Evolutionary conservation across 306 rosid genomes (phyloP), one percentile per base, ranked within the genome.

Genomic region (Acacia melanoxylon): DNA sequence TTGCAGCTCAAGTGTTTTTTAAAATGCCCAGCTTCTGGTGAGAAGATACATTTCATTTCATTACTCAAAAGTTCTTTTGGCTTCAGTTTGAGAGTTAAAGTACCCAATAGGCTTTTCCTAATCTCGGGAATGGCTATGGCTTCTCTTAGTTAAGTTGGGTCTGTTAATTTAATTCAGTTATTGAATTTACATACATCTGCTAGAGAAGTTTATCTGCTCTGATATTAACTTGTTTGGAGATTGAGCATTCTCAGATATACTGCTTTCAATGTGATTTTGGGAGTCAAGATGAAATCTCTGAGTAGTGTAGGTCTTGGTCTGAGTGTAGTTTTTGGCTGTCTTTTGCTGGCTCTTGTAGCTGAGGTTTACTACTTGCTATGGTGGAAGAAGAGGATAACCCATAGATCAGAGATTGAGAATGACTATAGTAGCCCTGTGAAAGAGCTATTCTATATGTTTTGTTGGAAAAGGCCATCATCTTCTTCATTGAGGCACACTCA

Each of bases 221-320:
- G 42, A 52, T 54, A 24, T 76, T 61, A 19, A 16, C 78, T 37
- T 42, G 19, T 75, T 72, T 56, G 63, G 75, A 54, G 71, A 33
- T 56, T 78, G 81, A 33, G 45, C 71, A 74, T 79, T 9, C 10
- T 35, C 8, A 74, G 42, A 76, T 78, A 3, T 75, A 86, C 54
- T 51, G 83, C 61, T 83, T 83, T 86, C 85, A 67, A 87, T 90
- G 90, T 85, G 87, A 86, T 89, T 42, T 87, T 89, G 72, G 76
- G 71, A 84, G 37, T 5, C 7, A 85, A 75, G 89, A 95, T 95
- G 99, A 93, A 92, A 89, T 93, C 91, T 71, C 88, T 95, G 90
- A 95, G 97, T 86, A 87, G 93, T 89, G 91, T 95, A 83, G 99
- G 99, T 42, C 92, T 95, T 85, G 99, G 97, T 83, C 75, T 95